These are phyloP conservation scores for Sarcodon sp. DNA, from an alignment of 768 basidiomycete species.

Conservation along the genomic window DNA sequence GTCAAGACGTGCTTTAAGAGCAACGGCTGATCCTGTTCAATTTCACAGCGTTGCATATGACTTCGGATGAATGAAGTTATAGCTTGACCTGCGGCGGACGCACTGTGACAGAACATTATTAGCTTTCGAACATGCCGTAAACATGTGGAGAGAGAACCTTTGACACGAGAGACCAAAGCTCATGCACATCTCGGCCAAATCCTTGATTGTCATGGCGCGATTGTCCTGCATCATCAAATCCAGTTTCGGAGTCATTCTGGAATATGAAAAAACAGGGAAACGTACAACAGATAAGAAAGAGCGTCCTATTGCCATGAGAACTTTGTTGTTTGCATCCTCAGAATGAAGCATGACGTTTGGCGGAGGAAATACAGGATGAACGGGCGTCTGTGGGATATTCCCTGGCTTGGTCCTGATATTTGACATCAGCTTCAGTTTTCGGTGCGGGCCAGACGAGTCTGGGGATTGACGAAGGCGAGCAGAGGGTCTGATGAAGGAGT, in stretches of 20 bases:
- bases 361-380: conserved; percentile 40
- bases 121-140: conserved; percentile 2
- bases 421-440: conserved; percentile 10
- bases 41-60: conserved; percentile 60
- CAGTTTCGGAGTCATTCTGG: conserved; percentile 5
- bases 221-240: conserved; percentile 38
- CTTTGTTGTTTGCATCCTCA: conserved; percentile 61
- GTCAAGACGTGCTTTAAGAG: conserved; percentile 62
- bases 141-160: conserved; percentile 38
- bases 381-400: conserved; percentile 5
- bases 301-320: conserved; percentile 61
- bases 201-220: conserved; percentile 78
- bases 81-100: conserved; percentile 69
- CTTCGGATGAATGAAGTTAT: conserved; percentile 74
- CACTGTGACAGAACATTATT: conserved; percentile 24
- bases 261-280: conserved; percentile 8
- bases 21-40: conserved; percentile 59
- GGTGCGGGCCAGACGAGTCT: conserved; percentile 21
- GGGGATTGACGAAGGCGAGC: conserved; percentile 35
- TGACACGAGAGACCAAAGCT: conserved; percentile 58
- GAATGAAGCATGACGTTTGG: conserved; percentile 55
- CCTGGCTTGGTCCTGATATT: conserved; percentile 2
- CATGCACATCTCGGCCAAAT: conserved; percentile 62
- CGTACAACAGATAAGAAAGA: conserved; percentile 65
- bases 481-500: conserved; percentile 37